Percentiles rank a stretch among this genome's conserved stretches.
phyloP scores from a whole-genome alignment of 2,329 filamentous ascomycete genomes.

The Penicillium occitanis region DNA sequence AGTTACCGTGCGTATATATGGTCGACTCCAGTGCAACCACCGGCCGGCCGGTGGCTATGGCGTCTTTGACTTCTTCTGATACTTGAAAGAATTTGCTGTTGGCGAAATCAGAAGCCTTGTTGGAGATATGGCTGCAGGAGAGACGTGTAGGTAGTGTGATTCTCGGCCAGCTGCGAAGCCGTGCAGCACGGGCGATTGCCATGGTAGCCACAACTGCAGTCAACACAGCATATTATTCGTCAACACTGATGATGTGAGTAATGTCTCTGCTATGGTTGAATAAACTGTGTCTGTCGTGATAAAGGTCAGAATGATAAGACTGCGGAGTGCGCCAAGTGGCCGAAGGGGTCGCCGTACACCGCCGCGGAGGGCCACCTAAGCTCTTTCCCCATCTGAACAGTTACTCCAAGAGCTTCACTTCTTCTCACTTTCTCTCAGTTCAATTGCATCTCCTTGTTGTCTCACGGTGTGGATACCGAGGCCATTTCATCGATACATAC shows the following conservation, averaged over 20 bases:
- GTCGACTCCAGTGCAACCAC: constrained; percentile 93
- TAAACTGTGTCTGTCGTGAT: background rate
- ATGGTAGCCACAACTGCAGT: background rate
- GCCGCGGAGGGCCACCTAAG: constrained; percentile 39
- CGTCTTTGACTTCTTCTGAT: constrained; percentile 79
- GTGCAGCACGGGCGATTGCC: constrained; percentile 10
- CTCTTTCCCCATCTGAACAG: constrained; percentile 27
- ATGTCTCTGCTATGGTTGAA: background rate
- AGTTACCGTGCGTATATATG: constrained; percentile 87
- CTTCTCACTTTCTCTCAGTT: background rate
- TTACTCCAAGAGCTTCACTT: background rate
- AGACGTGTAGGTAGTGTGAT: background rate
- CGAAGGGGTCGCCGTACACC: constrained; percentile 36
- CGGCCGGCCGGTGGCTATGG: constrained; percentile 70
- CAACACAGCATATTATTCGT: background rate
- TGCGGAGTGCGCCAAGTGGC: constrained; percentile 35
- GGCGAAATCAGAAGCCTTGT: constrained; percentile 32
- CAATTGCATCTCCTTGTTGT: constrained; percentile 19
- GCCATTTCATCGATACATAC: constrained; percentile 25
- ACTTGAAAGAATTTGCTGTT: constrained; percentile 61
- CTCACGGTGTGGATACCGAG: constrained; percentile 24
- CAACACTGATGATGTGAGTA: background rate
- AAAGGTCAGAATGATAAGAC: constrained; percentile 17
- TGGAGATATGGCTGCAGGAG: constrained; percentile 21
- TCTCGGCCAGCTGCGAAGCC: constrained; percentile 14